Conservation (phyloP, 2,329 filamentous ascomycete genomes). For the Hymenoscyphus occultus region DNA sequence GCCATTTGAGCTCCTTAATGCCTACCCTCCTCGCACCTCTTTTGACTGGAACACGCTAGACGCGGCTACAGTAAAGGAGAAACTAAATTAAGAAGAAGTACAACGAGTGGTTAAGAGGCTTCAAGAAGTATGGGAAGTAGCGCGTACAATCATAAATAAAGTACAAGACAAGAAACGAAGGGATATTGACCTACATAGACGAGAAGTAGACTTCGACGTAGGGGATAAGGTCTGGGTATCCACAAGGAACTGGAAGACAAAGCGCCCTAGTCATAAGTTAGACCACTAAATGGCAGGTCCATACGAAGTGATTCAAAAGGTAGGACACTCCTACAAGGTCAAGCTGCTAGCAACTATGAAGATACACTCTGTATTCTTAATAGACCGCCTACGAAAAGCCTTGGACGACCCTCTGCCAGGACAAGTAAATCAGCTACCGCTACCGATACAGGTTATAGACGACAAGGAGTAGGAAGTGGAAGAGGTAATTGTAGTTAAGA, state of each 20-base stretch:
- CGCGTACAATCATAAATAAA: neutral
- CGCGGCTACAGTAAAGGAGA: too few relatives aligned
- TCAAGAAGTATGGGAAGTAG: neutral
- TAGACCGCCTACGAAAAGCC: neutral
- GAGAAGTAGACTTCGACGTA: neutral
- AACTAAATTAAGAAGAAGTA: neutral
- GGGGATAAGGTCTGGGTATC: neutral
- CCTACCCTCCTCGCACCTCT: too few relatives aligned
- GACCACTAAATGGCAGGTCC: too few relatives aligned
- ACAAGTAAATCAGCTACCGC: neutral
- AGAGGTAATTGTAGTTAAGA: neutral
- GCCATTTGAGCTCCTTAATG: neutral
- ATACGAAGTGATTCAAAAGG: too few relatives aligned
- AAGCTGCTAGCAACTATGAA: neutral
- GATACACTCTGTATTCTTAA: neutral
- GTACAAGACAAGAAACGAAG: neutral
- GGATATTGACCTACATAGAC: neutral
- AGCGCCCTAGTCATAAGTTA: too few relatives aligned
- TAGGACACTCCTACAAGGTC: neutral
- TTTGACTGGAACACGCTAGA: too few relatives aligned
- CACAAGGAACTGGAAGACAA: neutral
- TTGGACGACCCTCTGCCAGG: neutral
- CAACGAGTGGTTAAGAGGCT: neutral
- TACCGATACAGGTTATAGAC: neutral
- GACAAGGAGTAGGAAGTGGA: neutral